A percentile compares a stretch with the other conserved stretches of the same genome.
These are phyloP conservation scores for Canna indica DNA, from an alignment of 176 grass and related monocot genomes.

Conservation along the genomic window DNA sequence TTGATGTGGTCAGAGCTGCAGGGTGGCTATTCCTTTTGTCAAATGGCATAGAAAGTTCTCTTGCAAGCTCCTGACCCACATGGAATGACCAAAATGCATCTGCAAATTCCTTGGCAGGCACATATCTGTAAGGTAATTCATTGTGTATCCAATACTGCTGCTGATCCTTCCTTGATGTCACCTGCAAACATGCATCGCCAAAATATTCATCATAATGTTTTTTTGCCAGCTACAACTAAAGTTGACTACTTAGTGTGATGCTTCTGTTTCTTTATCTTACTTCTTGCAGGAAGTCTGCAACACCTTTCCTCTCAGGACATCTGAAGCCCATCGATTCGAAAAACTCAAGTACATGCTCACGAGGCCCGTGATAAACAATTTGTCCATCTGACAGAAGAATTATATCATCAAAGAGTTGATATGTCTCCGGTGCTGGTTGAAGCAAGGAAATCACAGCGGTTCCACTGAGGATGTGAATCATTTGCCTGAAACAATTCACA, in stretches of 20 bases:
- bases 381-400: slow-evolving; percentile 93
- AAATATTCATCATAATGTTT: too few relatives aligned
- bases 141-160: slow-evolving; percentile 51
- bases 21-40: slow-evolving; percentile 39
- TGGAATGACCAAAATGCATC: slow-evolving; percentile 52
- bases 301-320: slow-evolving; percentile 87
- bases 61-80: slow-evolving; percentile 49
- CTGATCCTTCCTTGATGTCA: slow-evolving; percentile 68
- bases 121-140: slow-evolving; percentile 42
- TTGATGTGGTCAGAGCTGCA: slow-evolving; percentile 73
- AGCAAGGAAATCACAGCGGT: slow-evolving; percentile 98
- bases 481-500: slow-evolving; percentile 89
- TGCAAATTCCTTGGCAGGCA: slow-evolving; percentile 58
- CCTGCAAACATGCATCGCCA: slow-evolving; percentile 21
- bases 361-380: slow-evolving; percentile 93
- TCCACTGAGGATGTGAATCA: slow-evolving; percentile 81
- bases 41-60: slow-evolving; percentile 40
- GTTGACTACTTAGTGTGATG: too few relatives aligned
- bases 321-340: slow-evolving; percentile 66
- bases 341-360: slow-evolving; percentile 55
- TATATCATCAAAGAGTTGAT: slow-evolving; percentile 83
- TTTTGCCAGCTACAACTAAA: too few relatives aligned
- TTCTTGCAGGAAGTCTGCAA: slow-evolving; percentile 99
- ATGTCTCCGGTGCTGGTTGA: slow-evolving; percentile 93
- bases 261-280: slow-evolving; percentile 8